Evolutionary conservation across 805 yeast species (phyloP).

Genomic region (Blastobotrys muscicola): DNA sequence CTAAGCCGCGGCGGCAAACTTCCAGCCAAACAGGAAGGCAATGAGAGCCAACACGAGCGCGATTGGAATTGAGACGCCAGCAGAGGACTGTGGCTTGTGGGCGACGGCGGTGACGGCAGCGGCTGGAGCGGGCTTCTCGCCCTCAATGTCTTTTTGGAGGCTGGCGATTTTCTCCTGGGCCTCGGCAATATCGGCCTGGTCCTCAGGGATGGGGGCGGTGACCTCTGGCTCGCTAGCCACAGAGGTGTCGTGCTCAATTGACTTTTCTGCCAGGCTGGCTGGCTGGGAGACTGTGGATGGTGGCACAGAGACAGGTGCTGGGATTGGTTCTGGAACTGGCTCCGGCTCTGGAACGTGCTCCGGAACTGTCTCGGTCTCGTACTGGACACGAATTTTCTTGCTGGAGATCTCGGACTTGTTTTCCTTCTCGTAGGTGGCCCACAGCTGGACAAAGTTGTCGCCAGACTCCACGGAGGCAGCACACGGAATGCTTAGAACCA

Average conservation of each 20-base stretch:
- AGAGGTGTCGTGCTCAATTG: no score
- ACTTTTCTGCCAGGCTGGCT: no score
- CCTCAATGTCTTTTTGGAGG: constrained; percentile 11
- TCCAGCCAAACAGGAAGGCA: constrained; percentile 58
- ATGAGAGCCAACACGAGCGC: constrained; percentile 48
- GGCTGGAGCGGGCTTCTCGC: constrained; percentile 4
- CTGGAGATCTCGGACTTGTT: constrained; percentile 32
- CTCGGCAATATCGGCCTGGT: constrained; percentile 3
- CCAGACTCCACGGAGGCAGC: constrained; percentile 39
- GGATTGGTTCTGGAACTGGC: constrained; percentile 12
- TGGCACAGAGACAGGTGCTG: constrained; percentile 14
- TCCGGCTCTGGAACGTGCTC: not conserved
- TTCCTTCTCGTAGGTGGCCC: constrained; percentile 58
- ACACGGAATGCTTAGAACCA: constrained; percentile 78
- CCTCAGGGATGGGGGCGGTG: no score
- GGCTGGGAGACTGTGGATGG: constrained; percentile 1
- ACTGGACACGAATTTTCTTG: constrained; percentile 59
- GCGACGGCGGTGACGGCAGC: constrained; percentile 26
- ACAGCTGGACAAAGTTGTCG: constrained; percentile 52
- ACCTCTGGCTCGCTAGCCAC: no score
- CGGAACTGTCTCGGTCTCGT: constrained; percentile 20
- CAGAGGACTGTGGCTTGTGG: constrained; percentile 37
- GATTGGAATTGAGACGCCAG: constrained; percentile 47
- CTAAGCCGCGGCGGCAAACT: constrained; percentile 28
- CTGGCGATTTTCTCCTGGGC: constrained; percentile 13